Evolutionary conservation across 768 basidiomycete species (phyloP).

Genomic region (Crepidotus variabilis): DNA sequence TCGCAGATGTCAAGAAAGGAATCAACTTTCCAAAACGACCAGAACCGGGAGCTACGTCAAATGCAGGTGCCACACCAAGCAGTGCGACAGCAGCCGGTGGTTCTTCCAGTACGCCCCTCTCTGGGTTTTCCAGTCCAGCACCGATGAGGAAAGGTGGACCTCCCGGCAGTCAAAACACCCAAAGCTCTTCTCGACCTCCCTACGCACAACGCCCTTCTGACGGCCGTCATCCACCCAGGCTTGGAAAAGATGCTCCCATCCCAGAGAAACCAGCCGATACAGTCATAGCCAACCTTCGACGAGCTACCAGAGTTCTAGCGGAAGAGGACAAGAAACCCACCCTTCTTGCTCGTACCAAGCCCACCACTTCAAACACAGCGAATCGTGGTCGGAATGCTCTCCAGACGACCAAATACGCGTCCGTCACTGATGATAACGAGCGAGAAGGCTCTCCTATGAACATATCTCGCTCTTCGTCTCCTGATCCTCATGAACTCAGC

Average conservation of each 20-base stretch:
- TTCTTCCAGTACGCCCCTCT: not conserved
- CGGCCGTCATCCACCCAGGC: not conserved
- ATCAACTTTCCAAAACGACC: not conserved
- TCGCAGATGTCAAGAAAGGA: conserved; percentile 41
- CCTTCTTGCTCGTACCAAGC: not conserved
- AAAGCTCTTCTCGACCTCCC: not conserved
- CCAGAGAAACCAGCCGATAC: too few relatives aligned
- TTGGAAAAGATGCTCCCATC: too few relatives aligned
- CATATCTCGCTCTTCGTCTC: conserved; percentile 25
- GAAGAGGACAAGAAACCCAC: not conserved
- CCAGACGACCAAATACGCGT: not conserved
- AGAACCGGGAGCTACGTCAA: not conserved
- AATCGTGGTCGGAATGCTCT: not conserved
- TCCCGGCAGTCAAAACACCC: not conserved
- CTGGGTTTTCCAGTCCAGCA: not conserved
- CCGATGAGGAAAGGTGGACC: not conserved
- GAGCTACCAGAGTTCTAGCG: not conserved
- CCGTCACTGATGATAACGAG: not conserved
- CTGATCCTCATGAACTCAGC: conserved; percentile 3
- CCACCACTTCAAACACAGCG: not conserved
- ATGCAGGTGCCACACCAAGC: not conserved
- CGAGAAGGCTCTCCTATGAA: not conserved
- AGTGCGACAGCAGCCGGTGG: not conserved
- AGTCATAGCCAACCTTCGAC: not conserved
- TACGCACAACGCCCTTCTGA: not conserved